Evolutionary conservation across 116 monocot species (phyloP), one percentile per base, ranked within the genome.

Genomic region (Zostera marina): DNA sequence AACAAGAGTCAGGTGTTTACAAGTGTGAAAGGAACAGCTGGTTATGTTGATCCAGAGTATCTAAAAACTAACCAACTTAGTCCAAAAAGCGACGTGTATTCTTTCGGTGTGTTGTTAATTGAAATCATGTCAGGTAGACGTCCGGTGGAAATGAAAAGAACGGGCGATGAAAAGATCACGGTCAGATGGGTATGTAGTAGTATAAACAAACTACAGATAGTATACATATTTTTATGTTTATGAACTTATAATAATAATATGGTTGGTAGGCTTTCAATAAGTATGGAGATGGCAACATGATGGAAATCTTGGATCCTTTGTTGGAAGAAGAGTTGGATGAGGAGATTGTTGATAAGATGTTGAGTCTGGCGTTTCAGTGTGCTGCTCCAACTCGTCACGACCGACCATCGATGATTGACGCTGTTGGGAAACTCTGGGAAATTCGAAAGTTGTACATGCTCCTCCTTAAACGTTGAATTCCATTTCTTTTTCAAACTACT

Each of bases 181-280:
- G 64, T 88, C 25, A 81, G 82, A 85, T 94, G 94, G 94, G 94
- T 94, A n/a, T n/a, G n/a, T n/a, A n/a, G n/a, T n/a, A n/a, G n/a
- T n/a, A n/a, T n/a, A n/a, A n/a, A n/a, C n/a, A n/a, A n/a, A n/a
- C n/a, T n/a, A n/a, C n/a, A n/a, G n/a, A n/a, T n/a, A n/a, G n/a
- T n/a, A n/a, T n/a, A n/a, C n/a, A n/a, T n/a, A n/a, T n/a, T n/a
- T n/a, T n/a, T n/a, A n/a, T n/a, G n/a, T n/a, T n/a, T n/a, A n/a
- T n/a, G n/a, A n/a, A n/a, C n/a, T n/a, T 32, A 32, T 32, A 32
- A 3, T 32, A 2, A 12, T 59, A 2, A 40, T 59, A 11, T 11
- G 11, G 8, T 59, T 40, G 13, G n/a, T 73, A 91, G 91, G 86
- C 91, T 15, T 85, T 91, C 66, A 69, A 72, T 49, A 77, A 77